Conservation (phyloP, 305 asterid genomes). For the Fraxinus floribunda region DNA sequence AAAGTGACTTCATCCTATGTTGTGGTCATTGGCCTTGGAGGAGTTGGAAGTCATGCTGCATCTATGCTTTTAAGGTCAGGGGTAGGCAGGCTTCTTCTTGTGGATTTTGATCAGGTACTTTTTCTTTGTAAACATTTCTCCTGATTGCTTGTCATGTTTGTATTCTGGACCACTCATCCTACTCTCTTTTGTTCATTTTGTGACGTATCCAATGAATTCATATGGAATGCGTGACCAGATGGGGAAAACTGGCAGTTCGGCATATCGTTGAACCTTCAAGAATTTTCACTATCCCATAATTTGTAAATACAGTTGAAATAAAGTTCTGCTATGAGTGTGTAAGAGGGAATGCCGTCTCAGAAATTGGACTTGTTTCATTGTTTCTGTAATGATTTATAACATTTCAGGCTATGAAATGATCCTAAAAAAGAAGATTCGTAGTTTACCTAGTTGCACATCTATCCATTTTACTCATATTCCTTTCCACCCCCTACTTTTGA, state of each 20-base stretch:
- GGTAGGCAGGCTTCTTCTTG: conserved; percentile 87
- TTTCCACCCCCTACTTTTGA: background rate
- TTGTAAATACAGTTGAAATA: background rate
- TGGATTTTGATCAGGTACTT: conserved; percentile 92
- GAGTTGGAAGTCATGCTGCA: conserved; percentile 99
- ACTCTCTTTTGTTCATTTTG: background rate
- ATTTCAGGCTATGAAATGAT: background rate
- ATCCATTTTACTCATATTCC: background rate
- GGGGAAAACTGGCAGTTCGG: background rate
- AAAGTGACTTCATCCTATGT: conserved; percentile 80
- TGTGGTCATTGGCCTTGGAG: conserved; percentile 97
- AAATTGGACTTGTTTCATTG: background rate
- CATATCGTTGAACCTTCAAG: conserved; percentile 10
- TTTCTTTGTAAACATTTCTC: conserved; percentile 3
- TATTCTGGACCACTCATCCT: background rate
- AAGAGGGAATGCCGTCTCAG: background rate
- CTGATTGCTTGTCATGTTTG: conserved; percentile 4
- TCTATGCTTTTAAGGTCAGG: conserved; percentile 97
- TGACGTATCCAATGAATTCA: conserved; percentile 7
- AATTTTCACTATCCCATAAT: background rate
- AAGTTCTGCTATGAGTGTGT: background rate
- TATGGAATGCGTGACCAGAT: conserved; percentile 3
- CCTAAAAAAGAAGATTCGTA: background rate
- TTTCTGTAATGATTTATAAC: background rate
- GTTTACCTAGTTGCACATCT: background rate